Evolutionary conservation across 495 filamentous ascomycete species (phyloP).

Genomic region (Neurospora sp.): DNA sequence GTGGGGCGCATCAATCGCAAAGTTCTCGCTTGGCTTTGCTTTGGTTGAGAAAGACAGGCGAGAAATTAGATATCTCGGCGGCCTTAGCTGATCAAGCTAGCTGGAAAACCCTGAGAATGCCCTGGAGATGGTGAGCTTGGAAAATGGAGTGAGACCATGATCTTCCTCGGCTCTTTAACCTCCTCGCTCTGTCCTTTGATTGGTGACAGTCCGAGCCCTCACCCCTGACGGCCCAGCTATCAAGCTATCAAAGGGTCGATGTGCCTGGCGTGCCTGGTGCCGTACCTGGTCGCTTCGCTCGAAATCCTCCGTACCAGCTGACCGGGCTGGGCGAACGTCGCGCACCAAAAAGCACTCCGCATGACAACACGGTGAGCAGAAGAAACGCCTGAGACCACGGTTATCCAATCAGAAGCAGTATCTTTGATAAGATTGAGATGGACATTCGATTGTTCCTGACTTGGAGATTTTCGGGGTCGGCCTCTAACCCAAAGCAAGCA

Average conservation of each 20-base stretch:
- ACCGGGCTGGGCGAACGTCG: not conserved
- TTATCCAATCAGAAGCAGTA: not conserved
- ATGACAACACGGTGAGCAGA: not conserved
- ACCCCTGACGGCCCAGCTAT: not conserved
- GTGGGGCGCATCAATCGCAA: not conserved
- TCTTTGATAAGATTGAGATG: not conserved
- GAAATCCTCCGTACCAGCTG: not conserved
- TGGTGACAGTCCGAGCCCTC: not conserved
- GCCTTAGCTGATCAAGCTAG: not conserved
- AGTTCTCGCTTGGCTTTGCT: not conserved
- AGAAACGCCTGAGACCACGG: not conserved
- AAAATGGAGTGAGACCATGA: not conserved
- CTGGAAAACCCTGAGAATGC: not conserved
- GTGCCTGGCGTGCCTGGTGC: not conserved
- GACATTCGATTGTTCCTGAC: not conserved
- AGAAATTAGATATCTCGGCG: not conserved
- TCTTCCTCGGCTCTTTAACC: not conserved
- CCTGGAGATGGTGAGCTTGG: not conserved
- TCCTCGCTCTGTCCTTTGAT: not conserved
- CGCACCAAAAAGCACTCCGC: not conserved
- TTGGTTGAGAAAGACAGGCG: not conserved
- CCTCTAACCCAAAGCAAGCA: not conserved
- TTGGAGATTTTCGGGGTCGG: not conserved
- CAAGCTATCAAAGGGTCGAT: not conserved
- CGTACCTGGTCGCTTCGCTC: not conserved